A percentile compares a stretch with the other conserved stretches of the same genome.
phyloP scores from a whole-genome alignment of 805 yeast genomes.

The Myxozyma melibiosi region DNA sequence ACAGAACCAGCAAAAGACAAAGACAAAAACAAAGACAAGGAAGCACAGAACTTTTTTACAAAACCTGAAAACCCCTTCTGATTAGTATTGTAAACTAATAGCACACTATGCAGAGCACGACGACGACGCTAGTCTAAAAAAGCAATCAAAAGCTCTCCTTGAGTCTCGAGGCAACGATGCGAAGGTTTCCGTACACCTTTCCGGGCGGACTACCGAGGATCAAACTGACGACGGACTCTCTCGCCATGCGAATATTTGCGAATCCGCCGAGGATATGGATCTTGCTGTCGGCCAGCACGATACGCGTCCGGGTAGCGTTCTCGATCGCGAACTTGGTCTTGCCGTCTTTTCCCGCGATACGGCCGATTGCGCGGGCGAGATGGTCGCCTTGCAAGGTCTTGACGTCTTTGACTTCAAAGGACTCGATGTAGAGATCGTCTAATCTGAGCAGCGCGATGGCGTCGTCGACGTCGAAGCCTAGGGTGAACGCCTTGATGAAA shows the following conservation, averaged over 20 bases:
- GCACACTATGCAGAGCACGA: too few species aligned
- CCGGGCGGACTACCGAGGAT: conserved; percentile 99
- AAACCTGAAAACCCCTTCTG: neutral
- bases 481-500: conserved; percentile 89
- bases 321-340: conserved; percentile 98
- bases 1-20: too few species aligned
- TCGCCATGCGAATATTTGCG: conserved; percentile 96
- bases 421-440: conserved; percentile 95
- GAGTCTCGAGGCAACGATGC: conserved; percentile 95
- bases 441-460: conserved; percentile 91
- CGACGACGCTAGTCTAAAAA: too few species aligned
- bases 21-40: too few species aligned
- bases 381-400: conserved; percentile 95
- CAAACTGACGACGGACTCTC: conserved; percentile 91
- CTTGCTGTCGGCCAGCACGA: conserved; percentile 94
- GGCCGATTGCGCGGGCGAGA: conserved; percentile 96
- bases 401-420: conserved; percentile 95
- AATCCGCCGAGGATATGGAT: conserved; percentile 97
- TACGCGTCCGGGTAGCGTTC: conserved; percentile 97
- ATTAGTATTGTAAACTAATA: too few species aligned
- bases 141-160: conserved; percentile 81
- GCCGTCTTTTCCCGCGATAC: conserved; percentile 99
- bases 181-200: conserved; percentile 93
- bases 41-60: too few species aligned
- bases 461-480: conserved; percentile 96